Evolutionary conservation across 768 basidiomycete genomes (phyloP).

Genomic region (Nidularia sp.): DNA sequence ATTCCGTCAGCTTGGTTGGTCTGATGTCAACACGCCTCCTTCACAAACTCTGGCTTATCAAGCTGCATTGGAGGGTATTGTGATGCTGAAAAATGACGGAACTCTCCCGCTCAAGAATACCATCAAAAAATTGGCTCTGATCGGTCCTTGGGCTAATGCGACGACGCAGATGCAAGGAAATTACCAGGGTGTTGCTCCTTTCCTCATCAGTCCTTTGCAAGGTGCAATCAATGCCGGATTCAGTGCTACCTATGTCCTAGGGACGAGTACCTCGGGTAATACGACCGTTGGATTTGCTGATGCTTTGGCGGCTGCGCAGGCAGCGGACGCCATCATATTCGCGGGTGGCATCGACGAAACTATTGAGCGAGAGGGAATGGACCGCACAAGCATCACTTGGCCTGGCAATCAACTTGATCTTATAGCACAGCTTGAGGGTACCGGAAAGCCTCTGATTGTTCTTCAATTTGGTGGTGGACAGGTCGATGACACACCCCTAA

Average conservation of each 20-base stretch:
- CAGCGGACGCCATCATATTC: slow-evolving; percentile 47
- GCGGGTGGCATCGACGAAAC: slow-evolving; percentile 51
- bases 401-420: slow-evolving; percentile 53
- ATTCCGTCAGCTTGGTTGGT: slow-evolving; percentile 44
- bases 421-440: slow-evolving; percentile 35
- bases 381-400: slow-evolving; percentile 48
- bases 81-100: slow-evolving; percentile 62
- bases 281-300: slow-evolving; percentile 42
- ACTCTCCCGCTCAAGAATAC: slow-evolving; percentile 45
- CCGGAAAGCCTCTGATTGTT: slow-evolving; percentile 49
- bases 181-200: slow-evolving; percentile 51
- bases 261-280: slow-evolving; percentile 36
- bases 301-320: slow-evolving; percentile 43
- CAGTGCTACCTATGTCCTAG: slow-evolving; percentile 34
- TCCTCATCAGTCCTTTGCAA: slow-evolving; percentile 49
- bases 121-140: slow-evolving; percentile 47
- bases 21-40: slow-evolving; percentile 40
- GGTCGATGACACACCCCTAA: slow-evolving; percentile 43
- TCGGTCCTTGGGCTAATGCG: slow-evolving; percentile 58
- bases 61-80: slow-evolving; percentile 51
- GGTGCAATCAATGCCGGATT: slow-evolving; percentile 45
- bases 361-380: slow-evolving; percentile 42
- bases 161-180: slow-evolving; percentile 57
- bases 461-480: slow-evolving; percentile 58
- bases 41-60: slow-evolving; percentile 46